phyloP scores from a whole-genome alignment of 164 flowering plant species.

The Buxus sempervirens region DNA sequence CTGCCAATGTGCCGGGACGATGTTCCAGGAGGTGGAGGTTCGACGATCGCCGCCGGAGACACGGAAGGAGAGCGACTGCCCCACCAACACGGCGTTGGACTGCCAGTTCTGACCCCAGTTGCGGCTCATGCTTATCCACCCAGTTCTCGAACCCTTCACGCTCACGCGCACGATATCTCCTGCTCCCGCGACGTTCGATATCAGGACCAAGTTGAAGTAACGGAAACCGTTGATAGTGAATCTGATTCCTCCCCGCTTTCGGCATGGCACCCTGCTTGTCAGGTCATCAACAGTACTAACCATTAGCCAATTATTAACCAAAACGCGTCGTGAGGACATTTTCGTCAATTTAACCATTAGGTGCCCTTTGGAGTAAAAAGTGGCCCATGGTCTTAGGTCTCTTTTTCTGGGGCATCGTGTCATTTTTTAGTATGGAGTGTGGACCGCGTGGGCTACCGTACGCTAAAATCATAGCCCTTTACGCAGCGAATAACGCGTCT shows the following conservation, averaged over 20 bases:
- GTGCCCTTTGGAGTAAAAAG: no score
- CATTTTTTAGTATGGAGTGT: no score
- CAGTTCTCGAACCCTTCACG: slow-evolving; percentile 59
- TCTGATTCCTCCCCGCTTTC: slow-evolving; percentile 65
- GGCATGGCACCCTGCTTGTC: slow-evolving; percentile 66
- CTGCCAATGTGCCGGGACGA: slow-evolving; percentile 70
- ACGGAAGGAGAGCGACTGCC: slow-evolving; percentile 75
- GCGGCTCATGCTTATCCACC: slow-evolving; percentile 69
- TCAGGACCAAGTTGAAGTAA: slow-evolving; percentile 69
- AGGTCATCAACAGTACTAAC: no score
- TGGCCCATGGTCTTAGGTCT: no score
- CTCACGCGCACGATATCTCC: slow-evolving; percentile 55
- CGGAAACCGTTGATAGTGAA: slow-evolving; percentile 71
- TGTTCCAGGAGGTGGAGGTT: slow-evolving; percentile 63
- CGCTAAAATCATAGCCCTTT: no score
- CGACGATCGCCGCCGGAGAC: slow-evolving; percentile 70
- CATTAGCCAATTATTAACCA: no score
- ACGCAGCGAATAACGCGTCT: no score
- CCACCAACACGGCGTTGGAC: slow-evolving; percentile 47
- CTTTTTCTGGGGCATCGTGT: no score
- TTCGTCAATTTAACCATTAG: no score
- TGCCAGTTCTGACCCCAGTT: slow-evolving; percentile 96
- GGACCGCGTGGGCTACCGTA: no score
- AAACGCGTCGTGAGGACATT: no score
- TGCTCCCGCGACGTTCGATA: slow-evolving; percentile 81